These are phyloP conservation scores for Pelargonium cotyledonis DNA, from an alignment of 441 rosid genomes.

Conservation along the genomic window DNA sequence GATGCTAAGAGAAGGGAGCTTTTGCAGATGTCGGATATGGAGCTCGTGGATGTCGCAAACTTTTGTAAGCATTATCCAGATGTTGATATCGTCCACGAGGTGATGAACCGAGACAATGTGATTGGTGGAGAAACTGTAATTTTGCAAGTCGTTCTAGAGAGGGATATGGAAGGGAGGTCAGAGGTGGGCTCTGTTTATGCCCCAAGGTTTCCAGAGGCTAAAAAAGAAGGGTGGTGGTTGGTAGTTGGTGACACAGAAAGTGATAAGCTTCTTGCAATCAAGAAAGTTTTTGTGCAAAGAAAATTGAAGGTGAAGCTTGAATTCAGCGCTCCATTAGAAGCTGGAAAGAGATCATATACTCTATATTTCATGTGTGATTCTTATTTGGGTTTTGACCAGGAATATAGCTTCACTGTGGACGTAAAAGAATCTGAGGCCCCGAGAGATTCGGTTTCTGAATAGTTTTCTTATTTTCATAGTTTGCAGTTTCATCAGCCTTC, in stretches of 20 bases:
- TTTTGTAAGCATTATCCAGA: conserved; percentile 87
- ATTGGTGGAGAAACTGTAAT: conserved; percentile 55
- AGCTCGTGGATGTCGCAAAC: conserved; percentile 71
- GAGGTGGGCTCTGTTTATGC: conserved; percentile 83
- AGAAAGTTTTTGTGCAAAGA: conserved; percentile 76
- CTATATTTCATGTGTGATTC: conserved; percentile 89
- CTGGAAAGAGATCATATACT: conserved; percentile 53
- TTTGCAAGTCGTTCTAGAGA: conserved; percentile 64
- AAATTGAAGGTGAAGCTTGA: conserved; percentile 77
- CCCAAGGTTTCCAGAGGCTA: conserved; percentile 64
- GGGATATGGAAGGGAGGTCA: conserved; percentile 75
- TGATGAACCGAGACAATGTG: conserved; percentile 45
- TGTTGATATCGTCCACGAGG: conserved; percentile 65
- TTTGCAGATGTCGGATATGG: conserved; percentile 55
- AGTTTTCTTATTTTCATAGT: too few species aligned
- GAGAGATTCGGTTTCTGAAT: background rate
- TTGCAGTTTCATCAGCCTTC: too few species aligned
- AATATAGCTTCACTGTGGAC: conserved; percentile 57
- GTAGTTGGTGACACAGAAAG: conserved; percentile 79
- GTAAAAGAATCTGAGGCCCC: conserved; percentile 37
- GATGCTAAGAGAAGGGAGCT: conserved; percentile 76
- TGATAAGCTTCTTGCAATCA: conserved; percentile 76
- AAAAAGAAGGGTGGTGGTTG: conserved; percentile 99
- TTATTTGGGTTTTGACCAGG: conserved; percentile 85
- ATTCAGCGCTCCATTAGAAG: conserved; percentile 50